Evolutionary conservation across 306 rosid genomes (phyloP), one percentile per base, ranked within the genome.

Genomic region (Bauhinia variegata): DNA sequence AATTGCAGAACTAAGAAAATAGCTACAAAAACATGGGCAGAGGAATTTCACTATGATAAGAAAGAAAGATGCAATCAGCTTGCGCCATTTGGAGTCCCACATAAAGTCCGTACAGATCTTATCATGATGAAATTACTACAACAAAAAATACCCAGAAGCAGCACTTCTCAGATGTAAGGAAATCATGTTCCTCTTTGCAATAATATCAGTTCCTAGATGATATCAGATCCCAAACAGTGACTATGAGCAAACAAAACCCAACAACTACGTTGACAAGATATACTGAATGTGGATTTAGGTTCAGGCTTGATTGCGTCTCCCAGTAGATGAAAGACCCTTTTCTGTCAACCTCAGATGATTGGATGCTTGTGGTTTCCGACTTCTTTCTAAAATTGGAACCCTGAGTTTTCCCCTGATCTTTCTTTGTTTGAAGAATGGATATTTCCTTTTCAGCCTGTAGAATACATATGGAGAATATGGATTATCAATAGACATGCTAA

Each of bases 371-470:
- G 12, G 44, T 39, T 72, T 69, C 63, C 23, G 36, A 6, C 16
- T 37, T 19, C 72, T 57, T 32, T 41, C 54, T 51, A 15, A 55
- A 19, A 5, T 33, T 46, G 33, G 34, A 19, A 17, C 48, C 32
- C 51, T 38, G 65, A 52, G 18, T 63, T 55, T 11, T 54, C 43
- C 69, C 51, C 43, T 8, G 42, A 12, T 8, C 72, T 14, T 51
- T 46, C 50, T 39, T 36, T 57, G 64, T 60, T 37, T 63, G 19
- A 11, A 44, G 9, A 13, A 5, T 38, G 11, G 60, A 43, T 30
- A 11, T 33, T 60, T 59, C 47, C 54, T 60, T 56, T 60, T 28
- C 7, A 15, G 52, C 69, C 95, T 83, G 91, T 74, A 76, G 16
- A 71, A 38, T 32, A 57, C 60, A 76, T 50, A 65, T 34, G 52